phyloP scores from a whole-genome alignment of 176 grass and related monocot genomes.

The Chrysopogon serrulatus region DNA sequence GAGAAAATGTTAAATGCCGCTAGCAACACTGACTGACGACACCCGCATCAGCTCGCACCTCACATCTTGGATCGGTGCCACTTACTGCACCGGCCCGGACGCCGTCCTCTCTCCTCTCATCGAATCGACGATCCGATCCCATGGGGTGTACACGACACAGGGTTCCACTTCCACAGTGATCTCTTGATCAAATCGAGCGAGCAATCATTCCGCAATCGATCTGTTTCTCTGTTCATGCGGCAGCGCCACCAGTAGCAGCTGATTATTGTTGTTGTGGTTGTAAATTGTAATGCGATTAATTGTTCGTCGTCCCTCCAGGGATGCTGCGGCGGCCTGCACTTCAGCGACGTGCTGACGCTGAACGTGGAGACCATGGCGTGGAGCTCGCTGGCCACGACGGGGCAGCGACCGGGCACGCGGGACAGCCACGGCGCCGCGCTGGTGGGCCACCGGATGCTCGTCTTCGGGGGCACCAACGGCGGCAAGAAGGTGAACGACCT shows the following conservation, averaged over 20 bases:
- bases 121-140: neutral
- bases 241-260: no score
- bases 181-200: neutral
- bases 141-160: neutral
- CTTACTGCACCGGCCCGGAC: slow-evolving; percentile 22
- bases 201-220: no score
- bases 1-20: neutral
- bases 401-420: slow-evolving; percentile 72
- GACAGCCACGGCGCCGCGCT: slow-evolving; percentile 74
- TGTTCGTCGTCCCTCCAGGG: slow-evolving; percentile 52
- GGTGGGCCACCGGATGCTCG: slow-evolving; percentile 81
- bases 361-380: slow-evolving; percentile 87
- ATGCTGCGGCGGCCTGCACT: slow-evolving; percentile 95
- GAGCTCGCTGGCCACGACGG: slow-evolving; percentile 71
- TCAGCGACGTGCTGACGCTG: slow-evolving; percentile 78
- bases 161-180: neutral
- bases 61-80: neutral
- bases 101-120: neutral
- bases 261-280: neutral
- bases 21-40: neutral
- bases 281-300: neutral
- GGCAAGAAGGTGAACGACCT: slow-evolving; percentile 92
- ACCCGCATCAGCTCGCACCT: neutral
- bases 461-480: slow-evolving; percentile 88
- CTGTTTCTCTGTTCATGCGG: neutral